phyloP scores from a whole-genome alignment of 495 filamentous ascomycete genomes.

The Daldinia childiae region DNA sequence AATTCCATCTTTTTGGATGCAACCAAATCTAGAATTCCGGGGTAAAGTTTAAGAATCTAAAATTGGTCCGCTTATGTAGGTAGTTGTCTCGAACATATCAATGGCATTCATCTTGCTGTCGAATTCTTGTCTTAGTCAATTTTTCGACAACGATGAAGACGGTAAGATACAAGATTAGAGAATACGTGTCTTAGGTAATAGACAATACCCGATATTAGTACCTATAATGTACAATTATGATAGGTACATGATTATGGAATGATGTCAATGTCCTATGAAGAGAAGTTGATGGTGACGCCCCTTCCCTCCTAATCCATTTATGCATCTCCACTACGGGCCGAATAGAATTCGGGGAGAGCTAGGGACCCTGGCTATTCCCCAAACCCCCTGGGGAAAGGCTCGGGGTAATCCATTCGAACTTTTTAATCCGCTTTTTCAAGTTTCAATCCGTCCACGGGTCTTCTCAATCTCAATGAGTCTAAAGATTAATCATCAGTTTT shows the following conservation, averaged over 20 bases:
- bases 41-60: constrained; percentile 20
- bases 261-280: constrained; percentile 38
- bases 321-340: constrained; percentile 37
- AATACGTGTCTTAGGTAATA: constrained; percentile 15
- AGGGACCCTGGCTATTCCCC: constrained; percentile 20
- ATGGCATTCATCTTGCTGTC: constrained; percentile 22
- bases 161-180: constrained; percentile 1
- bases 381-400: constrained; percentile 31
- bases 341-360: constrained; percentile 43
- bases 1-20: constrained; percentile 33
- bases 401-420: constrained; percentile 28
- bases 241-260: constrained; percentile 33
- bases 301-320: constrained; percentile 26
- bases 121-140: constrained; percentile 20
- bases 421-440: constrained; percentile 4
- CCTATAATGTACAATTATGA: background rate
- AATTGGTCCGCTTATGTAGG: background rate
- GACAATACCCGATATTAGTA: background rate
- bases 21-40: constrained; percentile 36
- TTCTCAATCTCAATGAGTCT: background rate
- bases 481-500: constrained; percentile 8
- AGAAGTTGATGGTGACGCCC: constrained; percentile 28
- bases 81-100: constrained; percentile 3
- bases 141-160: constrained; percentile 10
- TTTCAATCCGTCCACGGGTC: background rate